phyloP scores from a whole-genome alignment of 2,329 filamentous ascomycete genomes.

The Fusarium fujikuroi region DNA sequence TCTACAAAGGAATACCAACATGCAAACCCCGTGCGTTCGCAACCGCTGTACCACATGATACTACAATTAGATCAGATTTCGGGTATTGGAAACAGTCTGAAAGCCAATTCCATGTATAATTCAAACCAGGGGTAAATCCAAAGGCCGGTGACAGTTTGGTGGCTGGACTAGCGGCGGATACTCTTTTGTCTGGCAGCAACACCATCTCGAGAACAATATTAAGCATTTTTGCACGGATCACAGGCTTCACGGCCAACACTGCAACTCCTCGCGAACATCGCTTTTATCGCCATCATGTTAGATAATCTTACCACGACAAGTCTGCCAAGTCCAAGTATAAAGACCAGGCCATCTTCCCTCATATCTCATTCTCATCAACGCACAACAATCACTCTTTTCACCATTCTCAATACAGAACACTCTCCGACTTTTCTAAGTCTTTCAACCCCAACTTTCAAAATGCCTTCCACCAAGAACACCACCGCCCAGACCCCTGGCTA shows the following conservation, averaged over 20 bases:
- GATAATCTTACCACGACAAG: background rate
- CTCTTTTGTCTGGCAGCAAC: slow-evolving; percentile 32
- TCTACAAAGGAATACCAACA: slow-evolving; percentile 28
- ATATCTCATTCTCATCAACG: slow-evolving; percentile 7
- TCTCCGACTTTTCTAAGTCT: slow-evolving; percentile 42
- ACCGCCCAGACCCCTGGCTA: slow-evolving; percentile 42
- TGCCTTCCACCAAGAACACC: slow-evolving; percentile 47
- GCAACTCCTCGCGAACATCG: slow-evolving; percentile 16
- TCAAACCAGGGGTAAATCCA: slow-evolving; percentile 3
- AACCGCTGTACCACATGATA: slow-evolving; percentile 8
- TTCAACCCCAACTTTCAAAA: slow-evolving; percentile 44
- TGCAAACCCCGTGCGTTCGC: slow-evolving; percentile 11
- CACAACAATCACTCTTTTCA: slow-evolving; percentile 37
- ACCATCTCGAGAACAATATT: slow-evolving; percentile 41
- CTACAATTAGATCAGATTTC: background rate
- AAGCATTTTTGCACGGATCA: slow-evolving; percentile 38
- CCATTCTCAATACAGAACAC: slow-evolving; percentile 42
- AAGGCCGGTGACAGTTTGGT: slow-evolving; percentile 9
- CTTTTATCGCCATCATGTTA: background rate
- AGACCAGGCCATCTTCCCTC: slow-evolving; percentile 1
- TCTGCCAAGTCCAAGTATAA: slow-evolving; percentile 31
- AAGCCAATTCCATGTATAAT: background rate
- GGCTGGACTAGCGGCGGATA: slow-evolving; percentile 7
- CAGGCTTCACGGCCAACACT: slow-evolving; percentile 12
- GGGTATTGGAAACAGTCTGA: background rate